Conservation (phyloP, 805 yeast species). For the Saccharomyces mikatae region DNA sequence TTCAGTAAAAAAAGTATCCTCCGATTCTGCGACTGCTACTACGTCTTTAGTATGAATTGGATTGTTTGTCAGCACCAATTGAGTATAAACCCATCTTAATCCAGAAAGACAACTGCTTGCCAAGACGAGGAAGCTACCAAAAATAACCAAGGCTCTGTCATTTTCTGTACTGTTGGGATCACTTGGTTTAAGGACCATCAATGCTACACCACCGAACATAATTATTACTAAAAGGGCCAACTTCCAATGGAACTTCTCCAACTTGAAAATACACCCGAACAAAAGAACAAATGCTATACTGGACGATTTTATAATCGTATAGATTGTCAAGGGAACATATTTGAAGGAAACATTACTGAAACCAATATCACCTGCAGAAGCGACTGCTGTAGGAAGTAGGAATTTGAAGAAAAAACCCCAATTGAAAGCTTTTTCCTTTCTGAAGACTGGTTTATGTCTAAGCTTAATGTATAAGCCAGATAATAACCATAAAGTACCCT, state of each 20-base stretch:
- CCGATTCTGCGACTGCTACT: neutral
- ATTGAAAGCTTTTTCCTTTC: slow-evolving; percentile 8
- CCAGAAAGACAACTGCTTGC: slow-evolving; percentile 79
- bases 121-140: slow-evolving; percentile 71
- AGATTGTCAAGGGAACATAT: slow-evolving; percentile 71
- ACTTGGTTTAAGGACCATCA: slow-evolving; percentile 67
- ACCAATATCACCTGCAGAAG: slow-evolving; percentile 91
- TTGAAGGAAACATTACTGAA: slow-evolving; percentile 78
- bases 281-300: slow-evolving; percentile 80
- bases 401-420: slow-evolving; percentile 39
- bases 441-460: neutral
- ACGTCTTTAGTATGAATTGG: slow-evolving; percentile 16
- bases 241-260: slow-evolving; percentile 67
- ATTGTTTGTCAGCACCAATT: slow-evolving; percentile 59
- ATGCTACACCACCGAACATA: slow-evolving; percentile 76
- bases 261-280: slow-evolving; percentile 74
- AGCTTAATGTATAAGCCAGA: slow-evolving; percentile 35
- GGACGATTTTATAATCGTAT: slow-evolving; percentile 89
- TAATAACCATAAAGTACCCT: slow-evolving; percentile 54
- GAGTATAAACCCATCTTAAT: slow-evolving; percentile 91
- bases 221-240: slow-evolving; percentile 60
- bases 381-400: slow-evolving; percentile 76
- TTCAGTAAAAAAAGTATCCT: neutral
- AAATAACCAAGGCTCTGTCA: slow-evolving; percentile 14
- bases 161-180: slow-evolving; percentile 11